Evolutionary conservation across 1,284 basidiomycete genomes (phyloP).

Genomic region (Microbotryum silenes-acaulis): DNA sequence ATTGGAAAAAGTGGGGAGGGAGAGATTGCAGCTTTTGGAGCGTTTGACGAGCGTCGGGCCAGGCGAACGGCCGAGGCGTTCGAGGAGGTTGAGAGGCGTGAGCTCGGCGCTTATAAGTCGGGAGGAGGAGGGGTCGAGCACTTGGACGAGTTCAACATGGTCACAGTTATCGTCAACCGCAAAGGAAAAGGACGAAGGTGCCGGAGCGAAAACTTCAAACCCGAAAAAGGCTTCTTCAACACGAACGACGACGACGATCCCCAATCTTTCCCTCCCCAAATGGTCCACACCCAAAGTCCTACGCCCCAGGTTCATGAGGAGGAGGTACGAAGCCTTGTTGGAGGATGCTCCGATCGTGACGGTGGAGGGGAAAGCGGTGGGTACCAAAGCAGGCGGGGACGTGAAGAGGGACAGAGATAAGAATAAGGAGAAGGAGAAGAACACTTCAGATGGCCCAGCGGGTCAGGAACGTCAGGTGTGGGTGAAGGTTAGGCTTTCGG

Average conservation of each 20-base stretch:
- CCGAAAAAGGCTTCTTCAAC: too few species aligned
- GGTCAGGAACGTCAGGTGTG: neutral
- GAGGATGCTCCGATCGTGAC: constrained; percentile 18
- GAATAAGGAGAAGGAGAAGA: too few species aligned
- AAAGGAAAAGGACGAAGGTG: too few species aligned
- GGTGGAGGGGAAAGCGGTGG: neutral
- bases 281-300: constrained; percentile 27
- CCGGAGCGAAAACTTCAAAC: too few species aligned
- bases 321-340: constrained; percentile 18
- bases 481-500: constrained; percentile 1
- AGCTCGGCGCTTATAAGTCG: constrained; percentile 4
- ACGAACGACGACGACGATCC: constrained; percentile 5
- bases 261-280: neutral
- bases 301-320: constrained; percentile 25
- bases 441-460: too few species aligned
- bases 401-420: too few species aligned
- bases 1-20: neutral
- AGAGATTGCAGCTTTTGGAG: neutral
- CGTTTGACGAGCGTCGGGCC: too few species aligned
- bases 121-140: neutral
- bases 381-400: neutral
- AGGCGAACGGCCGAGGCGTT: neutral
- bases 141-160: too few species aligned
- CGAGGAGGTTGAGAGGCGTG: constrained; percentile 3
- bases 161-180: too few species aligned